phyloP scores from a whole-genome alignment of 1,139 yeast species.

The Chernovozyma sophiae-reginae region DNA sequence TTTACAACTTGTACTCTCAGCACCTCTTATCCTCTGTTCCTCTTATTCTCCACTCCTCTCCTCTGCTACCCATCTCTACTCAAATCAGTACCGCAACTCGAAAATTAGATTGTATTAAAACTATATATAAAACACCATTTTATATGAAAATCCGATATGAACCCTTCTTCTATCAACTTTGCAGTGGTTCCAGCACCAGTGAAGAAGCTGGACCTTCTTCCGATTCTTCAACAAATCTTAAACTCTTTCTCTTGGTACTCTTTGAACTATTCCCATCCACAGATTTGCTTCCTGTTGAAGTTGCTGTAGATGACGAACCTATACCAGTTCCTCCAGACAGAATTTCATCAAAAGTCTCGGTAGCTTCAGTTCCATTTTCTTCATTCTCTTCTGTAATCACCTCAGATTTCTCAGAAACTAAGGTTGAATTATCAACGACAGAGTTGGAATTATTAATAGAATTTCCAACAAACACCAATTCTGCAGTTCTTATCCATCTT shows the following conservation, averaged over 20 bases:
- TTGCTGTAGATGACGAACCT: background rate
- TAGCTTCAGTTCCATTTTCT: background rate
- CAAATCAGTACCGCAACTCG: too few species aligned
- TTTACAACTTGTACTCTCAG: too few species aligned
- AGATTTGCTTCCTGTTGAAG: background rate
- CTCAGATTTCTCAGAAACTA: background rate
- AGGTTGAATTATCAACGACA: background rate
- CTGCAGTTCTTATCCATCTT: conserved; percentile 95
- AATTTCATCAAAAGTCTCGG: background rate
- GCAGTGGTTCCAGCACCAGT: background rate
- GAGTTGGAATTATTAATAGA: background rate
- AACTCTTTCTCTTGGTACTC: conserved; percentile 28
- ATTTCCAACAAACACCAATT: conserved; percentile 50
- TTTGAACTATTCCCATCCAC: background rate
- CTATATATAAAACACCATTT: too few species aligned
- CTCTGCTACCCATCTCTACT: too few species aligned
- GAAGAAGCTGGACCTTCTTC: background rate
- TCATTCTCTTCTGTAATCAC: background rate
- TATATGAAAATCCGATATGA: too few species aligned
- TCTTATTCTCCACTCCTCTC: too few species aligned
- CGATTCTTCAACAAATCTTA: conserved; percentile 34
- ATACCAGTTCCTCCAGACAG: background rate
- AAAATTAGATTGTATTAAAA: too few species aligned
- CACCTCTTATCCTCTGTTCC: too few species aligned
- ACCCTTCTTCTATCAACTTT: too few species aligned